These are phyloP conservation scores for Phytopythium cucurbitacearum DNA, from an alignment of 352 stramenopile genomes.

Conservation along the genomic window DNA sequence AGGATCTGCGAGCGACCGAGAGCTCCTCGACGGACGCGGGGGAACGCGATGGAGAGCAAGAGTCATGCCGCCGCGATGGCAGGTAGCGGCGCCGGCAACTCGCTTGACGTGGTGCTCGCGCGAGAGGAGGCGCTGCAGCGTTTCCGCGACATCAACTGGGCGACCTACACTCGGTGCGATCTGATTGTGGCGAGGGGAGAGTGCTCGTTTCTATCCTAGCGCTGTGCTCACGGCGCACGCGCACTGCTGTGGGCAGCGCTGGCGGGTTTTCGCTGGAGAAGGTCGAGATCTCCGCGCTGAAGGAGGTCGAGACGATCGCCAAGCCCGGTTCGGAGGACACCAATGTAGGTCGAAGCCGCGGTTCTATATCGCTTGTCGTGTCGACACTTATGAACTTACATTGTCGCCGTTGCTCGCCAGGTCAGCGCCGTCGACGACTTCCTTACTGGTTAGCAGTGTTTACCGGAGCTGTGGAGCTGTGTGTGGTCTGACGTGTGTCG, in stretches of 20 bases:
- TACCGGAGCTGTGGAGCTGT: not conserved
- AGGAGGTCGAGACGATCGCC: slow-evolving; percentile 75
- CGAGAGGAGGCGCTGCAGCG: slow-evolving; percentile 80
- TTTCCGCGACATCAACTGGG: slow-evolving; percentile 90
- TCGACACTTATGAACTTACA: slow-evolving; percentile 11
- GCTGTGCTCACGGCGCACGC: not conserved
- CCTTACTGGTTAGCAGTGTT: slow-evolving; percentile 26
- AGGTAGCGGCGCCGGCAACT: slow-evolving; percentile 23
- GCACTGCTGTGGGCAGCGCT: slow-evolving; percentile 18
- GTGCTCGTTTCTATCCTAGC: too few species aligned
- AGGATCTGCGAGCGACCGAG: not conserved
- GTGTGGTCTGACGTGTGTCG: not conserved
- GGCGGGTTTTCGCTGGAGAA: slow-evolving; percentile 84
- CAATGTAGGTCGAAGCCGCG: slow-evolving; percentile 31
- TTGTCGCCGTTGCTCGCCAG: slow-evolving; percentile 13
- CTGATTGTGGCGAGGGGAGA: not conserved
- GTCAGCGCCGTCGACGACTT: slow-evolving; percentile 72
- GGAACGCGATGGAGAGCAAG: slow-evolving; percentile 42
- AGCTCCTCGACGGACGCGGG: not conserved
- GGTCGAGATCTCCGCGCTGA: slow-evolving; percentile 79
- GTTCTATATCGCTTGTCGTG: not conserved
- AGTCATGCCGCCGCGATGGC: slow-evolving; percentile 67
- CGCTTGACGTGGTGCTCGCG: slow-evolving; percentile 68
- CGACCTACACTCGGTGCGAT: slow-evolving; percentile 75
- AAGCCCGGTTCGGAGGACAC: slow-evolving; percentile 58